A percentile compares a stretch with the other conserved stretches of the same genome.
Conservation (phyloP, 768 basidiomycete genomes). For the Russula foetens region DNA sequence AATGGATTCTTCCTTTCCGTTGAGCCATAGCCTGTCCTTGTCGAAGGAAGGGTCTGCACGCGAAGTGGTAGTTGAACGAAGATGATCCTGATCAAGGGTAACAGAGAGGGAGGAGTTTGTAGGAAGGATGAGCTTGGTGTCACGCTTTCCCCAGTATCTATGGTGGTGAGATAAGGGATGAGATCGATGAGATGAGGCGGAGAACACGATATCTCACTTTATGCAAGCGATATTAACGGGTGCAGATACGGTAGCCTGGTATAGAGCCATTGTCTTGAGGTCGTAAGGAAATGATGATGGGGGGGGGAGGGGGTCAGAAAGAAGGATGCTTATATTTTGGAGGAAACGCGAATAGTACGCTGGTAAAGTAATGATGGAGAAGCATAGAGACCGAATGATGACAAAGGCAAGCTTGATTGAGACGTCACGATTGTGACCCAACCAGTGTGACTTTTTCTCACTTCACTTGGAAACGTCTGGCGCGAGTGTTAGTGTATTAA, state of each 20-base stretch:
- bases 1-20: conserved; percentile 88
- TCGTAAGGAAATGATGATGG: background rate
- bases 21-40: conserved; percentile 86
- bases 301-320: background rate
- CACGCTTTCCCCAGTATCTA: conserved; percentile 99
- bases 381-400: background rate
- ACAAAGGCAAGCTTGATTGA: background rate
- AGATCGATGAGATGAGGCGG: background rate
- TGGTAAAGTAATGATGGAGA: background rate
- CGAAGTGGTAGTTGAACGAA: conserved; percentile 89
- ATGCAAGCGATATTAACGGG: conserved; percentile 98
- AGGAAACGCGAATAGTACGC: conserved; percentile 22
- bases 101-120: conserved; percentile 98
- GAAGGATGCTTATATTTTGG: background rate
- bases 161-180: conserved; percentile 6
- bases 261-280: conserved; percentile 42
- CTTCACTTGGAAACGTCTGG: background rate
- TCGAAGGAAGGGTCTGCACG: conserved; percentile 69
- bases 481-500: background rate
- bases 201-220: conserved; percentile 49
- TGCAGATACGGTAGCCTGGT: conserved; percentile 84
- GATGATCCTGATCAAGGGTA: conserved; percentile 93
- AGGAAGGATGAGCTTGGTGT: conserved; percentile 89
- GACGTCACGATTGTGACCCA: background rate
- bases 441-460: background rate